Evolutionary conservation across 192 early-diverging fungal species (phyloP).

Genomic region (Rhizophlyctis rosea): DNA sequence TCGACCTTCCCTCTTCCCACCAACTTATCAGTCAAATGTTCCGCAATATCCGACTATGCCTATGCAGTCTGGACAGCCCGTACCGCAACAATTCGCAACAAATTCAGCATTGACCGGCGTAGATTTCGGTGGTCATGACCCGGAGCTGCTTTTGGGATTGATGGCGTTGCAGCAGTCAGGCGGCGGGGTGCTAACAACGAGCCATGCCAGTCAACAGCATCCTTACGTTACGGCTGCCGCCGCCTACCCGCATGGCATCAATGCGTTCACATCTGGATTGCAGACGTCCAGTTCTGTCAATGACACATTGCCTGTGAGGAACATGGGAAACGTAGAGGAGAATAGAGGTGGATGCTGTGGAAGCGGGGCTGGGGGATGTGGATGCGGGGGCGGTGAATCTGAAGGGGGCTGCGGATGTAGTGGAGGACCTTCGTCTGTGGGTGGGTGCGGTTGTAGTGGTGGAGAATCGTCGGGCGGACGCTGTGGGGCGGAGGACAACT

Average conservation of each 20-base stretch:
- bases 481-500: neutral
- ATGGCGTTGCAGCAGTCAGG: constrained; percentile 20
- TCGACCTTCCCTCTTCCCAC: no score
- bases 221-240: neutral
- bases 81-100: no score
- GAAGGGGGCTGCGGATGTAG: neutral
- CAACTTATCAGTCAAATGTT: no score
- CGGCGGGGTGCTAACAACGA: neutral
- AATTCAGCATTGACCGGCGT: no score
- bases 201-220: neutral
- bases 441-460: neutral
- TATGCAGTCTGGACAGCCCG: no score
- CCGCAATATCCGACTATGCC: no score
- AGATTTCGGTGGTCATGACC: constrained; percentile 15
- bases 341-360: neutral
- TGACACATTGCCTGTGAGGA: no score
- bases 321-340: no score
- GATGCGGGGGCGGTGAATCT: neutral
- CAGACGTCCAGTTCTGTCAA: no score
- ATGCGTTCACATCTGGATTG: no score
- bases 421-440: neutral
- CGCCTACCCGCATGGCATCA: no score
- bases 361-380: neutral
- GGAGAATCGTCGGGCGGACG: neutral
- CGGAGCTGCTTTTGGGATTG: constrained; percentile 13